Evolutionary conservation across 2,329 filamentous ascomycete species (phyloP), one percentile per base, ranked within the genome.

Genomic region (Parascedosporium putredinis): DNA sequence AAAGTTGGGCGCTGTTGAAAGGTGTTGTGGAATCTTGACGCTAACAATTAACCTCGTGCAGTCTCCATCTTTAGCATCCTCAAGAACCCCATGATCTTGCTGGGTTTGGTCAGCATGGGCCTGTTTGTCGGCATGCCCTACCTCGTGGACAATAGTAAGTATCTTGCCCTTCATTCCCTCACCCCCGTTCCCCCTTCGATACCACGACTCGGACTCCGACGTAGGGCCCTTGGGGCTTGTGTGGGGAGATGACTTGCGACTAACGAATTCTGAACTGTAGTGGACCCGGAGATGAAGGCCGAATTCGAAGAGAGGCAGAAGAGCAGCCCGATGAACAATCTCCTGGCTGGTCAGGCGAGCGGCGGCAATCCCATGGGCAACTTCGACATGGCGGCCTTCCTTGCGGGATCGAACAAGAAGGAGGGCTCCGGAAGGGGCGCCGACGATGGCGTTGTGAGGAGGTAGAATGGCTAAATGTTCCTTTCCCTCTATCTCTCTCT

Each of bases 61-160:
- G 85, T 91, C 69, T 88, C 83, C 16, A 75, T 90, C n/a, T 61
- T 96, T 51, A 79, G 78, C 52, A 82, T 96, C 50, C 73, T 96
- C 59, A 93, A 93, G 73, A 95, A 88, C 63, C 93, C 93, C 3
- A 97, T 97, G 89, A 96, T 97, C 55, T 76, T 98, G 53, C 84
- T 98, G 72, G 89, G 85, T 4, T 68, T 95, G 29, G 81, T 93
- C 34, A 88, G 84, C 54, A 80, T 96, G 72, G 83, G 71, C 4
- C 72, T 96, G 56, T 89, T 95, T 55, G 76, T 97, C 59, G 90
- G 90, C 56, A 88, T 97, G 86, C 93, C 93, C 12, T 93, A 96
- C 67, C 67, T 98, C 50, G 82, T 97, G 71, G 90, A 97, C 47
- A 96, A 93, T 64, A 95, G 90, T 96, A 79, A 55, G 88, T 78